phyloP scores from a whole-genome alignment of 495 filamentous ascomycete genomes.

The Halenospora varia region DNA sequence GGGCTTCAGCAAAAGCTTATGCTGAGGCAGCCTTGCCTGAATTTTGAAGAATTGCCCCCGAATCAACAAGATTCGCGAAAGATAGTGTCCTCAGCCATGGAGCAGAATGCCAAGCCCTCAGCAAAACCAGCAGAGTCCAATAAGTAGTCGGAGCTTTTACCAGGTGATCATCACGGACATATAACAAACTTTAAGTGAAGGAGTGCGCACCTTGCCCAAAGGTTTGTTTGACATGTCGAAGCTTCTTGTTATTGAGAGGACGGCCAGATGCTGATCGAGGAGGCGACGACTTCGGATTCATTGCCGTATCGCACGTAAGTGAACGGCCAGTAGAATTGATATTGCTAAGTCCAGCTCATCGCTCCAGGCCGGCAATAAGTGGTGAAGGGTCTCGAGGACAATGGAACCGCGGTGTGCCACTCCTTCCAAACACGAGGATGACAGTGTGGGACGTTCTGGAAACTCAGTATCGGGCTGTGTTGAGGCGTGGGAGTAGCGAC shows the following conservation, averaged over 20 bases:
- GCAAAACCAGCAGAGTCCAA: conserved; percentile 36
- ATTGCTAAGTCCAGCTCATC: too few species aligned
- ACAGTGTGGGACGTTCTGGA: too few species aligned
- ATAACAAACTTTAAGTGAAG: too few species aligned
- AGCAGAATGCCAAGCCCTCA: conserved; percentile 14
- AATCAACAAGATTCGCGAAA: background rate
- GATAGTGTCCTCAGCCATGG: conserved; percentile 27
- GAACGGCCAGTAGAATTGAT: too few species aligned
- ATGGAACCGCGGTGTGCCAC: too few species aligned
- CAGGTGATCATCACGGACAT: conserved; percentile 56
- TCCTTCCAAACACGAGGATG: too few species aligned
- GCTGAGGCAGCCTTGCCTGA: conserved; percentile 23
- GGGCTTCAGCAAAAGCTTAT: conserved; percentile 23
- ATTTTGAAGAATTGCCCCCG: conserved; percentile 15
- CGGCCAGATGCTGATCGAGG: background rate
- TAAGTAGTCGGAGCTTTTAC: conserved; percentile 63
- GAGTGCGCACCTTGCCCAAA: background rate
- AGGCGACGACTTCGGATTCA: conserved; percentile 6
- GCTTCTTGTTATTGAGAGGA: background rate
- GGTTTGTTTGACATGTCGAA: background rate
- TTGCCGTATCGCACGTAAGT: too few species aligned
- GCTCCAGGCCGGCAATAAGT: too few species aligned
- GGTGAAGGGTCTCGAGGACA: too few species aligned
- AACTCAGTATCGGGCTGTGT: too few species aligned
- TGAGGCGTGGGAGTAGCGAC: too few species aligned